A percentile compares a stretch with the other conserved stretches of the same genome.
Conservation (phyloP, 805 yeast species). For the Danielia oregonensis region DNA sequence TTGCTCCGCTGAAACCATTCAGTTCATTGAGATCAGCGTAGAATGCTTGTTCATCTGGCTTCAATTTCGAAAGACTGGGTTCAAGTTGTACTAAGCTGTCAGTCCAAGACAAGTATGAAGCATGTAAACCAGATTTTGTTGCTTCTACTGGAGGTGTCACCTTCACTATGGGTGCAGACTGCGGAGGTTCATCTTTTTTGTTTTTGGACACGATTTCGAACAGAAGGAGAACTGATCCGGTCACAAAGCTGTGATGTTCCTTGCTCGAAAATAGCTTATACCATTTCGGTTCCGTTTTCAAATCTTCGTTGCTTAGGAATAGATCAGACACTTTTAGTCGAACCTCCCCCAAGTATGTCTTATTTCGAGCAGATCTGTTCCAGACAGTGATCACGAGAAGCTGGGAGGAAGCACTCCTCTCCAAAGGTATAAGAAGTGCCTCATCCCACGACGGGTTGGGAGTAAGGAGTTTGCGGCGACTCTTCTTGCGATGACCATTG, state of each 20-base stretch:
- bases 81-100: slow-evolving; percentile 4
- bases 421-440: slow-evolving; percentile 28
- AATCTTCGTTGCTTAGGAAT: slow-evolving; percentile 16
- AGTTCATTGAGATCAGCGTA: slow-evolving; percentile 24
- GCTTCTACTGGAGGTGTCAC: neutral
- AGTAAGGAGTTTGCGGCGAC: slow-evolving; percentile 30
- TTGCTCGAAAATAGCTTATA: slow-evolving; percentile 40
- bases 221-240: slow-evolving; percentile 45
- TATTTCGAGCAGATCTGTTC: slow-evolving; percentile 37
- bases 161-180: slow-evolving; percentile 2
- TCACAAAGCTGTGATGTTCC: slow-evolving; percentile 39
- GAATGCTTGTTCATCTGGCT: slow-evolving; percentile 39
- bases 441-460: slow-evolving; percentile 41
- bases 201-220: slow-evolving; percentile 33
- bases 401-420: slow-evolving; percentile 25
- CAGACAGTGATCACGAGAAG: slow-evolving; percentile 33
- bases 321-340: slow-evolving; percentile 28
- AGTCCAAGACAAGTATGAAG: too few species aligned
- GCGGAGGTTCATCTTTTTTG: slow-evolving; percentile 6
- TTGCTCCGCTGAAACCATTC: slow-evolving; percentile 8
- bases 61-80: too few species aligned
- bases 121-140: too few species aligned
- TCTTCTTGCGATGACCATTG: slow-evolving; percentile 26
- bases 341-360: slow-evolving; percentile 39
- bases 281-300: slow-evolving; percentile 39